phyloP scores from a whole-genome alignment of 192 early-diverging fungal genomes.

The Coemansia asiatica region DNA sequence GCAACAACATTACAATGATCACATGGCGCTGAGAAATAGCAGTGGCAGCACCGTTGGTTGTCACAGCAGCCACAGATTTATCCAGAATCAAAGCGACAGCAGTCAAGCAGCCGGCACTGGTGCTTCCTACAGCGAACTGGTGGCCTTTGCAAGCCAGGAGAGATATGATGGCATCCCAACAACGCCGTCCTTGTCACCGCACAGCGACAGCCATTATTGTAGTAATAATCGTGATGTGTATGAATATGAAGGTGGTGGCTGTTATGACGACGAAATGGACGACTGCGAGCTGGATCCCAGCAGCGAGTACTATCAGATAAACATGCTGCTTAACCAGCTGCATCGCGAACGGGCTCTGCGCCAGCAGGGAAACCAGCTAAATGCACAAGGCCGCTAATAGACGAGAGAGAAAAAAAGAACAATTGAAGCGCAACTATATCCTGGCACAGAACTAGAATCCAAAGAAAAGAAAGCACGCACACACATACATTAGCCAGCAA shows the following conservation, averaged over 20 bases:
- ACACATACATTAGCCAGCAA: not conserved
- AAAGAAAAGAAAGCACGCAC: not conserved
- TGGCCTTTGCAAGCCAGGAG: no score
- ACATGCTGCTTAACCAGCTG: slow-evolving; percentile 41
- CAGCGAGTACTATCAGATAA: slow-evolving; percentile 49
- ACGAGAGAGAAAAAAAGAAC: not conserved
- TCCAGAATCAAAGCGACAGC: not conserved
- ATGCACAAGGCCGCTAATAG: not conserved
- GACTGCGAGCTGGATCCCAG: slow-evolving; percentile 19
- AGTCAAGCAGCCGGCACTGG: not conserved
- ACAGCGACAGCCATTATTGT: slow-evolving; percentile 6
- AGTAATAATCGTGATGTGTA: no score
- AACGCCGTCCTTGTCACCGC: not conserved
- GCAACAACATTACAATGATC: not conserved
- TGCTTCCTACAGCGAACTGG: not conserved
- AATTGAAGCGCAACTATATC: not conserved
- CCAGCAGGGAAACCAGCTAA: not conserved
- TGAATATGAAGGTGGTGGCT: no score
- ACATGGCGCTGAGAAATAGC: not conserved
- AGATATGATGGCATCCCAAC: no score
- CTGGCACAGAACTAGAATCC: not conserved
- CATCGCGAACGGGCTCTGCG: slow-evolving; percentile 43
- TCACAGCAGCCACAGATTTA: not conserved
- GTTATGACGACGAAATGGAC: slow-evolving; percentile 7
- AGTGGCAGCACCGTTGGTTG: not conserved